Evolutionary conservation across 208 protist species (phyloP).

Genomic region (Vickermania spadyakhi): DNA sequence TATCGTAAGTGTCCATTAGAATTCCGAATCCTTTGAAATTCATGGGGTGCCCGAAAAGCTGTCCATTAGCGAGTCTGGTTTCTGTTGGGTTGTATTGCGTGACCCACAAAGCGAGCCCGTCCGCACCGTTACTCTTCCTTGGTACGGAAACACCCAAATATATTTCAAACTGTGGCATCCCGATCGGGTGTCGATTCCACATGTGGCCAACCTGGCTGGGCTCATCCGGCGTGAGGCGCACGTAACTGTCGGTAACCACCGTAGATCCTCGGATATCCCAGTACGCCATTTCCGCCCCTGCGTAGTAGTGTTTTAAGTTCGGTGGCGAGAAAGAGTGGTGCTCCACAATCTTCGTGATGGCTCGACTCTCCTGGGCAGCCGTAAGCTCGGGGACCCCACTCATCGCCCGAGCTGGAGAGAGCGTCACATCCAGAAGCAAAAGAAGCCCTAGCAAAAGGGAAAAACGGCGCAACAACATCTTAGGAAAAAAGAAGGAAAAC

Average conservation of each 20-base stretch:
- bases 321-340: constrained; percentile 75
- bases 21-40: constrained; percentile 74
- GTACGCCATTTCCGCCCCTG: constrained; percentile 61
- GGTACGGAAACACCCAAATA: constrained; percentile 61
- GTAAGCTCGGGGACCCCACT: constrained; percentile 8
- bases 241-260: constrained; percentile 74
- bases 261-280: constrained; percentile 65
- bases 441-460: too few species aligned
- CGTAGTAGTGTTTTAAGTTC: constrained; percentile 59
- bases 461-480: too few species aligned
- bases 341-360: constrained; percentile 27
- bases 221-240: constrained; percentile 67
- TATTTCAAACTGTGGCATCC: constrained; percentile 78
- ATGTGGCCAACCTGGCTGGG: constrained; percentile 40
- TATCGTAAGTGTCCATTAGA: constrained; percentile 87
- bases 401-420: not conserved
- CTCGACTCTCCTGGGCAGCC: constrained; percentile 31
- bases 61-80: constrained; percentile 17
- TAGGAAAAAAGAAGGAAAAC: too few species aligned
- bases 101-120: constrained; percentile 82
- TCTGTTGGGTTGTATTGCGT: constrained; percentile 13
- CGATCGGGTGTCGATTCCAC: constrained; percentile 71
- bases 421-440: too few species aligned
- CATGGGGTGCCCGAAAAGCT: constrained; percentile 42
- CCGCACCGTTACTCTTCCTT: constrained; percentile 24